A percentile compares a stretch with the other conserved stretches of the same genome.
Evolutionary conservation across 2,329 filamentous ascomycete genomes (phyloP).

Genomic region (Xylariales sp.): DNA sequence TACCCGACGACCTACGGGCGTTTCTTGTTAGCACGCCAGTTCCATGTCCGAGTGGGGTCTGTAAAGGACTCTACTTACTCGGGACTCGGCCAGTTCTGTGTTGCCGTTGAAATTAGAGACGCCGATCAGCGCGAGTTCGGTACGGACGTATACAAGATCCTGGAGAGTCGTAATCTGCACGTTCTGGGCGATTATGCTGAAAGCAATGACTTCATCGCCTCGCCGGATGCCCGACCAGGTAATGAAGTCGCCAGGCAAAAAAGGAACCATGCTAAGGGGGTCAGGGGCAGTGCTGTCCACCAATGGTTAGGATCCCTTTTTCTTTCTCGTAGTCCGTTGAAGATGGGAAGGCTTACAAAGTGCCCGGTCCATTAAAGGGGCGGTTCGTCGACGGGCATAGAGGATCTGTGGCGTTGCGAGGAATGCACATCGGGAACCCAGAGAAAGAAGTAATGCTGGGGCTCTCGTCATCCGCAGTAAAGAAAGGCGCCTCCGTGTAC

Average conservation of each 20-base stretch:
- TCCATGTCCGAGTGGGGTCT: background rate
- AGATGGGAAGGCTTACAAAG: constrained; percentile 44
- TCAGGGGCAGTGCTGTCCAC: constrained; percentile 49
- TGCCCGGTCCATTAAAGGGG: constrained; percentile 50
- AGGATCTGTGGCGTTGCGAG: constrained; percentile 53
- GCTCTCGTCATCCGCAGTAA: constrained; percentile 61
- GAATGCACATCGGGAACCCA: constrained; percentile 65
- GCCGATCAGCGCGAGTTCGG: constrained; percentile 52
- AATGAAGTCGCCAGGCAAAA: constrained; percentile 53
- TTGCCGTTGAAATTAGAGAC: constrained; percentile 52
- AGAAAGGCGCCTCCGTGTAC: constrained; percentile 54
- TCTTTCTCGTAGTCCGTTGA: background rate
- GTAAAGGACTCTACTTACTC: constrained; percentile 43
- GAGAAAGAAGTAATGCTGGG: constrained; percentile 61
- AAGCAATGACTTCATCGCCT: constrained; percentile 51
- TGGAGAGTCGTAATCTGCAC: constrained; percentile 52
- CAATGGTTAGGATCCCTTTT: background rate
- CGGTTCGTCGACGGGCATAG: constrained; percentile 52
- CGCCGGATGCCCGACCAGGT: constrained; percentile 50
- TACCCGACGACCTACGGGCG: constrained; percentile 49
- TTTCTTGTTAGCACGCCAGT: constrained; percentile 5
- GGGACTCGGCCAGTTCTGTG: constrained; percentile 52
- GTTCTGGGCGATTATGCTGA: constrained; percentile 53
- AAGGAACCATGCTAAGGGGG: constrained; percentile 52
- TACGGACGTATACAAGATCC: constrained; percentile 51